Evolutionary conservation across 1,139 yeast species (phyloP).

Genomic region (Nematodospora anomalae): DNA sequence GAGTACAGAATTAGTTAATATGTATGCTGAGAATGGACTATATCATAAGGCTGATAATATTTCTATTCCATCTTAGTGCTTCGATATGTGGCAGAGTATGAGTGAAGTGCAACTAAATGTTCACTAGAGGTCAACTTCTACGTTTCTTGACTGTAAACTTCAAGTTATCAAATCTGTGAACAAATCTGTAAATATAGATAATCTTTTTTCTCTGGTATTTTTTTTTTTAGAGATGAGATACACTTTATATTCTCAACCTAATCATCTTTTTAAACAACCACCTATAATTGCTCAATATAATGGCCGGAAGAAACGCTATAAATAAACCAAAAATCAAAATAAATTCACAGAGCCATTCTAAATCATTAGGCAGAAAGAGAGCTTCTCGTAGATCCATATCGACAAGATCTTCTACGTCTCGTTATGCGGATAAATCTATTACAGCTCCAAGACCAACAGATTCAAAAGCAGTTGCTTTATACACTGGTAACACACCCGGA

Average conservation of each 20-base stretch:
- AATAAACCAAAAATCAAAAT: constrained; percentile 75
- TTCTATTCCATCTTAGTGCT: too few species aligned
- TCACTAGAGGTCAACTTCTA: too few species aligned
- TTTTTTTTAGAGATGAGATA: constrained; percentile 2
- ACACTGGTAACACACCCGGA: constrained; percentile 41
- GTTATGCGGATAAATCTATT: constrained; percentile 31
- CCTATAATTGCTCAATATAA: constrained; percentile 19
- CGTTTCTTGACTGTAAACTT: too few species aligned
- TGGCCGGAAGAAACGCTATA: constrained; percentile 80
- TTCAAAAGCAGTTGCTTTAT: constrained; percentile 66
- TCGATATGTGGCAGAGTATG: too few species aligned
- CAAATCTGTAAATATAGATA: too few species aligned
- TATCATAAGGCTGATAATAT: too few species aligned
- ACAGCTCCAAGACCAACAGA: constrained; percentile 48
- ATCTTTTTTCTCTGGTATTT: too few species aligned
- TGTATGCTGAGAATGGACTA: too few species aligned
- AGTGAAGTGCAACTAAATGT: too few species aligned
- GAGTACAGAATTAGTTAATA: too few species aligned
- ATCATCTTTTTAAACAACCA: neutral
- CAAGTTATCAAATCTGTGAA: too few species aligned
- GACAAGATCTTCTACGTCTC: constrained; percentile 48
- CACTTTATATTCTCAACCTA: neutral
- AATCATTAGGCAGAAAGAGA: constrained; percentile 57
- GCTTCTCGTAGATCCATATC: constrained; percentile 51
- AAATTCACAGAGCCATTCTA: constrained; percentile 53